Evolutionary conservation across 495 filamentous ascomycete genomes (phyloP), one percentile per base, ranked within the genome.

Genomic region (Pseudotulostoma volvatum): DNA sequence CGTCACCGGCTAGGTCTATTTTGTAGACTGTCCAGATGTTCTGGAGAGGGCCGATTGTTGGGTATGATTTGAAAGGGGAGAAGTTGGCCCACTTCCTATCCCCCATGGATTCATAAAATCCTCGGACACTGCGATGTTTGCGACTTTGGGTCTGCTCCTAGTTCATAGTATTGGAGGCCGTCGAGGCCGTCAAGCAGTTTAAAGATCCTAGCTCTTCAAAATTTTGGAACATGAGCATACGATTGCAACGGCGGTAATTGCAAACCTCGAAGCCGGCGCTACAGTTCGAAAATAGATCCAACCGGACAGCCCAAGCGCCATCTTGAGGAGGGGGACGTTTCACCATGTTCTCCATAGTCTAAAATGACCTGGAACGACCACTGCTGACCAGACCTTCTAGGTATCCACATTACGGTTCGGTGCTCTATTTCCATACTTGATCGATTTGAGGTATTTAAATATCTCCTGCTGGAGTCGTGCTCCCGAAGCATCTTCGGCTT

Each of bases 311-410:
- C 54, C 57, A 61, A 2, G 7, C 1, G 4, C 7, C 9, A 2
- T 1, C 23, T 2, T 38, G 44, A 37, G 1, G 15, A 38, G 0
- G 53, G 47, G 17, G 4, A 8, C 1, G 9, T 7, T 1, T 3
- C 0, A 34, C 44, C 34, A 33, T 61, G 56, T 16, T 63, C 56
- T 1, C 59, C 59, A 38, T 62, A 63, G 37, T 63, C 60, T 23
- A 63, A 51, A n/a, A 60, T 46, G 1, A 56, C 18, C 30, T 52
- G 36, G 31, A 61, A 63, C 40, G 50, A 33, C 58, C 58, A 63
- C 13, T 4, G 5, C 23, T 28, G n/a, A n/a, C n/a, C n/a, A 13
- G n/a, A 11, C 11, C 23, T 5, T 11, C 5, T 11, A 28, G 5
- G 5, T 5, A 16, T 11, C 39, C 19, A 11, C 18, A 17, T 19